A percentile compares a stretch with the other conserved stretches of the same genome.
These are phyloP conservation scores for Flammula alnicola DNA, from an alignment of 1,284 basidiomycete genomes.

Conservation along the genomic window DNA sequence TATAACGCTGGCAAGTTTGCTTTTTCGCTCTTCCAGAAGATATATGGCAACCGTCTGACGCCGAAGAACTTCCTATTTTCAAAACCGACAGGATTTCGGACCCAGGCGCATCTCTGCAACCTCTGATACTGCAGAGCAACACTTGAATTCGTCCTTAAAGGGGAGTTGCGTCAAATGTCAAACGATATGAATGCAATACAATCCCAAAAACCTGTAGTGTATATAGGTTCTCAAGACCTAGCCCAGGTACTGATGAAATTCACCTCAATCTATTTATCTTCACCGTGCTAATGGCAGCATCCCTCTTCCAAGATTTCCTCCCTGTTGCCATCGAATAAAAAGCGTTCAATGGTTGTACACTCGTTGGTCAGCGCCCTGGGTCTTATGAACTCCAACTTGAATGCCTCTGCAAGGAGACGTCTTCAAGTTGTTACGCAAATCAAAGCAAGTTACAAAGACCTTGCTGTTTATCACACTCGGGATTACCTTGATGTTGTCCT, in stretches of 20 bases:
- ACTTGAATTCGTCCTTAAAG: neutral
- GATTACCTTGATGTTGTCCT: constrained; percentile 63
- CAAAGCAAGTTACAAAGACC: constrained; percentile 54
- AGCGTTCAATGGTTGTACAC: constrained; percentile 83
- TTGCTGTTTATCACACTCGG: constrained; percentile 59
- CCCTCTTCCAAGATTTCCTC: constrained; percentile 63
- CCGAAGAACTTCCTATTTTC: too few relatives aligned
- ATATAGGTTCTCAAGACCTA: constrained; percentile 64
- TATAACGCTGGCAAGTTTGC: too few relatives aligned
- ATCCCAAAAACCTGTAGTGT: constrained; percentile 31
- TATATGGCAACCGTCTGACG: too few relatives aligned
- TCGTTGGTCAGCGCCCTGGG: constrained; percentile 65
- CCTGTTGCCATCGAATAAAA: constrained; percentile 80
- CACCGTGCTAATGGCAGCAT: neutral
- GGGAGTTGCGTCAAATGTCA: neutral
- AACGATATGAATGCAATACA: neutral
- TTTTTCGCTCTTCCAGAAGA: too few relatives aligned
- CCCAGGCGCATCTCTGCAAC: too few relatives aligned
- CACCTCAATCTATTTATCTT: neutral
- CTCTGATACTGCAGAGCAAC: neutral
- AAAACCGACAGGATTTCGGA: too few relatives aligned
- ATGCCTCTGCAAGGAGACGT: constrained; percentile 28
- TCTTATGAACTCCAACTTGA: constrained; percentile 49
- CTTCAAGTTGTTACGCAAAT: constrained; percentile 57
- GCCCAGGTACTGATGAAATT: constrained; percentile 41